These are phyloP conservation scores for Hansfordia pulvinata DNA, from an alignment of 2,329 filamentous ascomycete genomes.

Conservation along the genomic window DNA sequence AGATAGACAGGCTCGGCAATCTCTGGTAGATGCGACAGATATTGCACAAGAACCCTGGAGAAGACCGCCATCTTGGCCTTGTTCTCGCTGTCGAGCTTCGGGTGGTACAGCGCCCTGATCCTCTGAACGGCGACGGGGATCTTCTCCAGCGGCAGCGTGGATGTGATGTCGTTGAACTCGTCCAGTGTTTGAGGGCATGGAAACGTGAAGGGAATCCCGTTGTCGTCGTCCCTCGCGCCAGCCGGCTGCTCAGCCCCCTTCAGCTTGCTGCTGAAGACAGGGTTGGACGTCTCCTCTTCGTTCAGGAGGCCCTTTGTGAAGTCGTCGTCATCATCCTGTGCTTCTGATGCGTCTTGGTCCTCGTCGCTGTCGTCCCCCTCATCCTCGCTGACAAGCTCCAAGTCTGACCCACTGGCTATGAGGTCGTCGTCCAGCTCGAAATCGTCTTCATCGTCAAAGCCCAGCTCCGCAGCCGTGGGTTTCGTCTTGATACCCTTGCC, in stretches of 20 bases:
- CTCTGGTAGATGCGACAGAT: too few species aligned
- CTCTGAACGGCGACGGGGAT: slow-evolving; percentile 72
- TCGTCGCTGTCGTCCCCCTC: slow-evolving; percentile 34
- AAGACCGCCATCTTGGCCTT: slow-evolving; percentile 68
- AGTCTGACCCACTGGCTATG: slow-evolving; percentile 64
- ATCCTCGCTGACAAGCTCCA: slow-evolving; percentile 42
- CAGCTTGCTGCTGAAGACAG: slow-evolving; percentile 28
- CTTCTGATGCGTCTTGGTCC: slow-evolving; percentile 23
- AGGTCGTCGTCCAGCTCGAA: slow-evolving; percentile 85
- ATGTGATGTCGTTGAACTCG: slow-evolving; percentile 57
- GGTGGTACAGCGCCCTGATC: slow-evolving; percentile 84
- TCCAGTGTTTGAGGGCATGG: slow-evolving; percentile 67
- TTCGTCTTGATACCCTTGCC: slow-evolving; percentile 43
- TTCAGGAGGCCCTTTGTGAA: slow-evolving; percentile 57
- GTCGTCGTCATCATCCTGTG: slow-evolving; percentile 46
- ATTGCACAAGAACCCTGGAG: slow-evolving; percentile 50
- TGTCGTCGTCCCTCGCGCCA: slow-evolving; percentile 29
- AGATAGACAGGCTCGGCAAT: too few species aligned
- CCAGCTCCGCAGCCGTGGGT: slow-evolving; percentile 47
- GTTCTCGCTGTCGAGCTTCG: slow-evolving; percentile 72
- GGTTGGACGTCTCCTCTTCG: slow-evolving; percentile 39
- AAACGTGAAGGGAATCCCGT: slow-evolving; percentile 69
- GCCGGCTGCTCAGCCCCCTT: slow-evolving; percentile 24
- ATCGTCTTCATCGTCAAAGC: slow-evolving; percentile 86
- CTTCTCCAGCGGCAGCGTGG: slow-evolving; percentile 46